Base-by-base conservation (phyloP, 306 rosid species). In the Corylus heterophylla region DNA sequence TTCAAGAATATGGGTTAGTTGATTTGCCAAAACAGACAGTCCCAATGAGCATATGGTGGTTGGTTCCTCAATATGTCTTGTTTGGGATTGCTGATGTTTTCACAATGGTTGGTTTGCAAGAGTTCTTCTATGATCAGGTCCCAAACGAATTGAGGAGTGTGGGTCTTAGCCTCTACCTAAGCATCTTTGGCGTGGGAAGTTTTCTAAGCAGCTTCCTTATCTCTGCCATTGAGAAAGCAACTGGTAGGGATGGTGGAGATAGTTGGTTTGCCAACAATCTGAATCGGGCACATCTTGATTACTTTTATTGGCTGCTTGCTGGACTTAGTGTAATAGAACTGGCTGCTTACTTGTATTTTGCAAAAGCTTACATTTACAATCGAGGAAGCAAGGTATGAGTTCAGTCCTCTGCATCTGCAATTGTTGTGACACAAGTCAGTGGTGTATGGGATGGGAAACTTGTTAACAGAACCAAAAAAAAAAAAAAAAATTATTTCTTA, bases 21-120 rank as follows among this genome's bases (percentile, higher is more conserved):
- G 78, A 82, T 73, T 9, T 8, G 77, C 85, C 81, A 42, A 51
- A 42, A n/a, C 50, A 7, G 71, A 76, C 81, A 2, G 13, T 82
- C n/a, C 81, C 85, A 8, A 82, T 82, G 81, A 82, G 85, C 16
- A 62, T 82, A 11, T 82, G 78, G 69, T 82, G 85, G 85, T 31
- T 82, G 48, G 27, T 56, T 74, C 77, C 77, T 56, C 77, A 74
- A 22, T 74, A 74, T 1, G 66, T 56, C 52, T 74, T 74, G 77
- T 37, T 35, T 42, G 77, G 77, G 37, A 37, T 35, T 13, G 48
- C 77, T 10, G 77, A 74, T 42, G 77, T 74, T 74, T 74, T 74
- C 61, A 74, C 77, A 14, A 74, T 74, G 77, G 77, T 72, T 6
- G 79, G 79, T 25, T 66, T 80, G 35, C 79, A 75, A 68, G 80